These are phyloP conservation scores for Fusarium fracticaudum DNA, from an alignment of 2,329 filamentous ascomycete genomes.

Conservation along the genomic window DNA sequence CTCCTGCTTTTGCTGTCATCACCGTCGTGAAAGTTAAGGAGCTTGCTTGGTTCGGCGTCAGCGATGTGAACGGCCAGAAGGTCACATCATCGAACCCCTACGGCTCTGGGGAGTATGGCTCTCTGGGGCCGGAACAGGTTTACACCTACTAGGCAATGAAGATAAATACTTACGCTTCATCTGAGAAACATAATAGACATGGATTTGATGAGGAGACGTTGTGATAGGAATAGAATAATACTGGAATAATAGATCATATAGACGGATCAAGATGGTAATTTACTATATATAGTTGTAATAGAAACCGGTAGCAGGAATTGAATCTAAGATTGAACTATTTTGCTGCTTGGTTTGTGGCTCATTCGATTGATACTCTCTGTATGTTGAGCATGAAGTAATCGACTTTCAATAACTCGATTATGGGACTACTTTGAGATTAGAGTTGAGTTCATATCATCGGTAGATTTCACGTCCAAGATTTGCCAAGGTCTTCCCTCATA, in stretches of 20 bases:
- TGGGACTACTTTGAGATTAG: background rate
- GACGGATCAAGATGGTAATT: background rate
- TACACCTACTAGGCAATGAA: constrained; percentile 20
- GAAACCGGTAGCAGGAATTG: background rate
- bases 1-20: constrained; percentile 29
- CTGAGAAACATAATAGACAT: background rate
- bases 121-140: constrained; percentile 28
- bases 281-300: background rate
- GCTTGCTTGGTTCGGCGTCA: constrained; percentile 34
- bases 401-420: background rate
- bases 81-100: constrained; percentile 22
- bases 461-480: too few relatives aligned
- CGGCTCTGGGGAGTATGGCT: constrained; percentile 21
- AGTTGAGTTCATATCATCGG: background rate
- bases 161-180: too few relatives aligned
- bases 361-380: background rate
- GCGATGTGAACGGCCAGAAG: constrained; percentile 27
- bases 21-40: constrained; percentile 27
- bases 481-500: background rate
- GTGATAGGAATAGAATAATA: background rate
- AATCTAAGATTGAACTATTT: background rate
- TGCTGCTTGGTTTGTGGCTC: background rate
- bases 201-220: background rate
- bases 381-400: background rate
- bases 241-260: background rate